phyloP scores from a whole-genome alignment of 257 asterid species.

The Leonotis leonurus region DNA sequence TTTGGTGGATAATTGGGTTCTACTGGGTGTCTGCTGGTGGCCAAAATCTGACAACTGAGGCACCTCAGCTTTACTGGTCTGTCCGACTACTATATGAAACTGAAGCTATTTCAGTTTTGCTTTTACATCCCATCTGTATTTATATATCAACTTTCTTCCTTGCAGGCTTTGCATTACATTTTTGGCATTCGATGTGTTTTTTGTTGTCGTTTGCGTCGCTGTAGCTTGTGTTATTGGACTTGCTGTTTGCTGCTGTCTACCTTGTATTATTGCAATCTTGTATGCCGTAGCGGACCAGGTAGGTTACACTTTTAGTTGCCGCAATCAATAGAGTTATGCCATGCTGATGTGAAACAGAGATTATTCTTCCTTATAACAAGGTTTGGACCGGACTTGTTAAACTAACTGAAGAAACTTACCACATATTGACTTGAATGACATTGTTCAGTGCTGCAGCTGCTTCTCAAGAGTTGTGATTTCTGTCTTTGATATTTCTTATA shows the following conservation, averaged over 20 bases:
- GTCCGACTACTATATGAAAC: constrained; percentile 17
- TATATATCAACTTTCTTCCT: background rate
- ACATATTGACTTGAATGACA: background rate
- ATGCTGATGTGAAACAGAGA: background rate
- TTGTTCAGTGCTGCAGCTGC: background rate
- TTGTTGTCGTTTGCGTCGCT: constrained; percentile 85
- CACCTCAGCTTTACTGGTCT: constrained; percentile 96
- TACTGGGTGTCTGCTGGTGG: constrained; percentile 97
- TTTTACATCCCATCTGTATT: background rate
- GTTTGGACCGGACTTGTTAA: background rate
- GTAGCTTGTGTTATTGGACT: constrained; percentile 92
- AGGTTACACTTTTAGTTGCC: too few relatives aligned
- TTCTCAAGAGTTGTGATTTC: background rate
- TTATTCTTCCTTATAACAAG: background rate
- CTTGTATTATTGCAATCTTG: constrained; percentile 89
- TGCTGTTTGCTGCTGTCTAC: constrained; percentile 99
- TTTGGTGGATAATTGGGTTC: constrained; percentile 99
- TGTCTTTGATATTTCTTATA: too few relatives aligned
- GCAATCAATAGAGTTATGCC: too few relatives aligned
- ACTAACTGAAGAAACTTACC: background rate
- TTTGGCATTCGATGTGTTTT: constrained; percentile 96
- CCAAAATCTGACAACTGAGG: constrained; percentile 45
- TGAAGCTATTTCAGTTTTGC: background rate
- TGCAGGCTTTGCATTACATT: constrained; percentile 97
- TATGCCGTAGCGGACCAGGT: constrained; percentile 99